phyloP scores from a whole-genome alignment of 2,329 filamentous ascomycete species.

The Achaetomium macrosporum region DNA sequence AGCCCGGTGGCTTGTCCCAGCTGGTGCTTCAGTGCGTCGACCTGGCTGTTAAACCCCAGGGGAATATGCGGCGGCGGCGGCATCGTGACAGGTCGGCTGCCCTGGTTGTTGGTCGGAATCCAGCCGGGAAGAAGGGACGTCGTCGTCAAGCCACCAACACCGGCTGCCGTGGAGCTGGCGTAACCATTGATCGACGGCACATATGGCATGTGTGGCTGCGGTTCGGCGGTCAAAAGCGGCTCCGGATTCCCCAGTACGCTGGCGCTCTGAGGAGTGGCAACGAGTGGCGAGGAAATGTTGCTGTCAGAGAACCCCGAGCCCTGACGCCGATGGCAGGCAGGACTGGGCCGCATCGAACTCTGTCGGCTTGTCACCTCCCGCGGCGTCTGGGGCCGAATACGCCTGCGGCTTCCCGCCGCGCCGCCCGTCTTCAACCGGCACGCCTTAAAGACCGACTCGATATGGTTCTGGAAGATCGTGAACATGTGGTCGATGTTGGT shows the following conservation, averaged over 20 bases:
- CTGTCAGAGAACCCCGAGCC: constrained; percentile 9
- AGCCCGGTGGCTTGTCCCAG: neutral
- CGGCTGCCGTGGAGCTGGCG: neutral
- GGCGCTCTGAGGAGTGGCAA: constrained; percentile 8
- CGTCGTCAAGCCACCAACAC: neutral
- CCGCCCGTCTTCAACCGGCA: constrained; percentile 9
- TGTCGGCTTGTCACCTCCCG: neutral
- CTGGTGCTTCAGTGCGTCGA: neutral
- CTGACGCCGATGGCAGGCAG: neutral
- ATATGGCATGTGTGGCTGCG: neutral
- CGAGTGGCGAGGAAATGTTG: constrained; percentile 9
- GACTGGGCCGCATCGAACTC: neutral
- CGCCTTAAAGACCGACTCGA: constrained; percentile 12
- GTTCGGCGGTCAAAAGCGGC: neutral
- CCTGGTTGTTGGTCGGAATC: neutral
- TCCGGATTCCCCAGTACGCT: constrained; percentile 5
- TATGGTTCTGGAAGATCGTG: constrained; percentile 9
- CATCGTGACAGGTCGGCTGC: neutral
- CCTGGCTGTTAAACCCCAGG: neutral
- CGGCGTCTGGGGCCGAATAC: neutral
- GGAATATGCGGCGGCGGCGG: neutral
- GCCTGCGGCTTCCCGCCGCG: neutral
- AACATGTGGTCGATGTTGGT: neutral
- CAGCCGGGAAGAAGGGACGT: neutral
- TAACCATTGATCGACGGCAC: neutral